Conservation (phyloP, 2,329 filamentous ascomycete genomes). For the Hortaea sp. region DNA sequence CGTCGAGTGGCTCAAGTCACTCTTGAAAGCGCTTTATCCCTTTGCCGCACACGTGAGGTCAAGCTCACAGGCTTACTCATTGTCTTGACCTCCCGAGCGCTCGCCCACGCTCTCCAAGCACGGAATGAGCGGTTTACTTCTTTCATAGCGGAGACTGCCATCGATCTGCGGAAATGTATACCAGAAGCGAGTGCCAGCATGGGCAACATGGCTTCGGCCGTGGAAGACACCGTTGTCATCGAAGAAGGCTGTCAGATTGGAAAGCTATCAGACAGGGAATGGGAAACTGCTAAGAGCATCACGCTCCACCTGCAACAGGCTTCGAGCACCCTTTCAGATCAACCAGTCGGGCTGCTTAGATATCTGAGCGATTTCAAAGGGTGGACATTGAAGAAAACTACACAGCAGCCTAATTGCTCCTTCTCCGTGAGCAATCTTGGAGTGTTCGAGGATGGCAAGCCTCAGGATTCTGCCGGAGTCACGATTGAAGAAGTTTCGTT, state of each 20-base stretch:
- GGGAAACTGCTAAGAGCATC: constrained; percentile 24
- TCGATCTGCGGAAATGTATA: constrained; percentile 32
- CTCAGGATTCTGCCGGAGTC: neutral
- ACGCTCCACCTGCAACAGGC: constrained; percentile 26
- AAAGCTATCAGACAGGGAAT: constrained; percentile 13
- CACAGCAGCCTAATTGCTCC: constrained; percentile 10
- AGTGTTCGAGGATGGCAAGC: constrained; percentile 1
- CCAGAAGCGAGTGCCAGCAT: constrained; percentile 26
- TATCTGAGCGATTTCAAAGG: constrained; percentile 31
- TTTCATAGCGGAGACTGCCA: constrained; percentile 22
- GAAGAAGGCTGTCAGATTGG: neutral
- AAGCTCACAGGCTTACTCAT: constrained; percentile 35
- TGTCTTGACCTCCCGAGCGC: constrained; percentile 30
- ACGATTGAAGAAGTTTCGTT: constrained; percentile 32
- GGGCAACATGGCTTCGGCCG: constrained; percentile 24
- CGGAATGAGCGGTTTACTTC: neutral
- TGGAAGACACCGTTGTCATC: constrained; percentile 7
- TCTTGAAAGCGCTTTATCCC: constrained; percentile 20
- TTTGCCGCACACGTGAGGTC: constrained; percentile 24
- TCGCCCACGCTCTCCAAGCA: constrained; percentile 24
- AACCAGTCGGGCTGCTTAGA: constrained; percentile 34
- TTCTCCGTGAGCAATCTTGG: neutral
- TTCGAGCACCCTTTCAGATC: constrained; percentile 26
- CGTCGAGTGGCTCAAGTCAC: constrained; percentile 22
- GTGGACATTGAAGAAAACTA: constrained; percentile 32